Evolutionary conservation across 73 alveolate species (phyloP).

Genomic region (Durusdinium trenchii): DNA sequence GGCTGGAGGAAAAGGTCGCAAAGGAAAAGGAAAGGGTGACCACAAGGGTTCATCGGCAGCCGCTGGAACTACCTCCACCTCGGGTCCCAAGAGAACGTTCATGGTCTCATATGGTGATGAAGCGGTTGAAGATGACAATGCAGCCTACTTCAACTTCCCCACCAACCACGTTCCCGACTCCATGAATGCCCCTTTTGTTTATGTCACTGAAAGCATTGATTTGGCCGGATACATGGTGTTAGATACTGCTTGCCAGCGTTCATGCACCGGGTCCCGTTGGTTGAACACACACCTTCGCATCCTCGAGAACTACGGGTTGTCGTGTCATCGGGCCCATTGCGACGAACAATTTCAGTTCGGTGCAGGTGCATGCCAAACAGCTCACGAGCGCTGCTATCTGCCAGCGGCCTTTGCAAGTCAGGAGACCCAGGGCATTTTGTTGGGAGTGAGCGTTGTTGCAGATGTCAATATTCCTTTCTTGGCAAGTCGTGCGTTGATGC

Average conservation of each 20-base stretch:
- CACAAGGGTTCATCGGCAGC: too few relatives aligned
- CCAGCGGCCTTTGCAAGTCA: not conserved
- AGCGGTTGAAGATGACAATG: not conserved
- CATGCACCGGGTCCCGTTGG: slow-evolving; percentile 1
- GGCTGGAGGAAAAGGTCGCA: too few relatives aligned
- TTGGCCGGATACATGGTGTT: slow-evolving; percentile 34
- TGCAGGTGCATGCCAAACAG: not conserved
- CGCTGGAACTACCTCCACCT: too few relatives aligned
- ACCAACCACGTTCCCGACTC: not conserved
- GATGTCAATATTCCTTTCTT: not conserved
- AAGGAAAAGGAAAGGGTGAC: too few relatives aligned
- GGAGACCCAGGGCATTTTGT: not conserved
- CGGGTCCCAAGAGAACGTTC: not conserved
- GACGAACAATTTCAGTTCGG: not conserved
- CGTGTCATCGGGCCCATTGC: not conserved
- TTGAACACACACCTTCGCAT: not conserved
- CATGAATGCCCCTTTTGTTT: not conserved
- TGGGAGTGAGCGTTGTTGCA: slow-evolving; percentile 35
- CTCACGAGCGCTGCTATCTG: not conserved
- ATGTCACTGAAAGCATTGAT: not conserved
- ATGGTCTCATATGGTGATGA: not conserved
- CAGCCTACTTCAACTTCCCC: slow-evolving; percentile 7
- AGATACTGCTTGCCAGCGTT: slow-evolving; percentile 73
- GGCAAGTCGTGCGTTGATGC: slow-evolving; percentile 6
- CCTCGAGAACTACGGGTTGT: not conserved